phyloP scores from a whole-genome alignment of 306 rosid species.

The Quercus parvula region DNA sequence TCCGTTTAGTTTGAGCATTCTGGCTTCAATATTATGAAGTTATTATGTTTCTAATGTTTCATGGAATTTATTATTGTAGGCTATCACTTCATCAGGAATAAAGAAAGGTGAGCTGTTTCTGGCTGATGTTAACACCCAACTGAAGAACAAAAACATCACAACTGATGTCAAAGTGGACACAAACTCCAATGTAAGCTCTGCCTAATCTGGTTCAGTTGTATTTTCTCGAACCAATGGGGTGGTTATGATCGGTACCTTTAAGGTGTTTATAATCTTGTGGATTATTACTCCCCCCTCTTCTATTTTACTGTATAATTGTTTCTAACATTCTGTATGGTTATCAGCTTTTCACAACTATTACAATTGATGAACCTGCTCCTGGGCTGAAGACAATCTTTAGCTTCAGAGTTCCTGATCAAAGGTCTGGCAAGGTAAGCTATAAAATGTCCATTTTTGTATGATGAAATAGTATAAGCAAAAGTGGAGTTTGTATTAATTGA shows the following conservation, averaged over 20 bases:
- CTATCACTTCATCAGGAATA: conserved; percentile 71
- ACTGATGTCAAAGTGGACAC: conserved; percentile 89
- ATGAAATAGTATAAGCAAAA: not conserved
- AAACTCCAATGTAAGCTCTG: conserved; percentile 55
- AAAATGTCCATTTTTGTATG: not conserved
- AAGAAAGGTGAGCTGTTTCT: conserved; percentile 67
- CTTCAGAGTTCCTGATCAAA: conserved; percentile 84
- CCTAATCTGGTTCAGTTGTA: not conserved
- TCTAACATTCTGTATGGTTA: conserved; percentile 11
- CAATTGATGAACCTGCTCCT: conserved; percentile 73
- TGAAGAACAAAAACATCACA: conserved; percentile 76
- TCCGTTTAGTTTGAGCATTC: not conserved
- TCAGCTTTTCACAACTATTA: conserved; percentile 70
- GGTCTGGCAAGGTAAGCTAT: conserved; percentile 81
- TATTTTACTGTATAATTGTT: not conserved
- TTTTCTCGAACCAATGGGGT: not conserved
- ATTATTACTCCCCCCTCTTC: not conserved
- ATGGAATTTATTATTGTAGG: conserved; percentile 43
- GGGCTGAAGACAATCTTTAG: conserved; percentile 74
- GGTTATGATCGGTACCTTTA: too few relatives aligned
- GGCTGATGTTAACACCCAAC: conserved; percentile 80
- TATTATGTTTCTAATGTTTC: not conserved
- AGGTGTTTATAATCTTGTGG: too few relatives aligned
- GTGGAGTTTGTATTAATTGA: not conserved
- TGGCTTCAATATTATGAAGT: not conserved